phyloP scores from a whole-genome alignment of 2,329 filamentous ascomycete species.

The Mycosphaerella arachidis region DNA sequence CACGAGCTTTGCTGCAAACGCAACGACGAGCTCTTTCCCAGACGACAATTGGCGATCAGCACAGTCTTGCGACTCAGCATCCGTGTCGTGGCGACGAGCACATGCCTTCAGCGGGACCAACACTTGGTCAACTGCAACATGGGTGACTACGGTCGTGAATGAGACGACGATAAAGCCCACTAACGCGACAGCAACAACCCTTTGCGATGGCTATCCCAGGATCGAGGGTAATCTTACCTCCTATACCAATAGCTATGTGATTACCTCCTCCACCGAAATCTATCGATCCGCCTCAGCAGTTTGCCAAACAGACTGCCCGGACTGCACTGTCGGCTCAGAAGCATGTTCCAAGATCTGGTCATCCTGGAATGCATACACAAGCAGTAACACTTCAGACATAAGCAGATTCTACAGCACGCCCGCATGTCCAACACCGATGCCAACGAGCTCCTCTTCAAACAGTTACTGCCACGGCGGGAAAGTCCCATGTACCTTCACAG shows the following conservation, averaged over 20 bases:
- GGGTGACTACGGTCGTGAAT: background rate
- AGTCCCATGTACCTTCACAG: background rate
- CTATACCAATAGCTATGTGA: background rate
- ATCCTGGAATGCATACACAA: background rate
- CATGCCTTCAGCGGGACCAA: background rate
- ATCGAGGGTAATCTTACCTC: background rate
- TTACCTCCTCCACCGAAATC: background rate
- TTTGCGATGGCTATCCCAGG: conserved; percentile 1
- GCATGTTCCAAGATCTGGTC: background rate
- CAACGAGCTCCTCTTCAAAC: background rate
- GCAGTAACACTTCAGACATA: background rate
- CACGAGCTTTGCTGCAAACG: background rate
- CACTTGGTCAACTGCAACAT: background rate
- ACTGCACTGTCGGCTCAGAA: background rate
- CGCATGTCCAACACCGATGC: background rate
- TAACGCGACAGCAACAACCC: background rate
- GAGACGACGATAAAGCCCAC: background rate
- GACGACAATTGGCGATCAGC: background rate
- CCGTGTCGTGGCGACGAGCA: background rate
- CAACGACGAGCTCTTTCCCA: background rate
- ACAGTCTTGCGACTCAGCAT: background rate
- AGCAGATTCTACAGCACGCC: background rate
- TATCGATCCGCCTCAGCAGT: background rate
- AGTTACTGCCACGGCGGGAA: background rate
- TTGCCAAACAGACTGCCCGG: background rate